Evolutionary conservation across 768 basidiomycete species (phyloP), one percentile per base, ranked within the genome.

Genomic region (Agaricus subrufescens): DNA sequence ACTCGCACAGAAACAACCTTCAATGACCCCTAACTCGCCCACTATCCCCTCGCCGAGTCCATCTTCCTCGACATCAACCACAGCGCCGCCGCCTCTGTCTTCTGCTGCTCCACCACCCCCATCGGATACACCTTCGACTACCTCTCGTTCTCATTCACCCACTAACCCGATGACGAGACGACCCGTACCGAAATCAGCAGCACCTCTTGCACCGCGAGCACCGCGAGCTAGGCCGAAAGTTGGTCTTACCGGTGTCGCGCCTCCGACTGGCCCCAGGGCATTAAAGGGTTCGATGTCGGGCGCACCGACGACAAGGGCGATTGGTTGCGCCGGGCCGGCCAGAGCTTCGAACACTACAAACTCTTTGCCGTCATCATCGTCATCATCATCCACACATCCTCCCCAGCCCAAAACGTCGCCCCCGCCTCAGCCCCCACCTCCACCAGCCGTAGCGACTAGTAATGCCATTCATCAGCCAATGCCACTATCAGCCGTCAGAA

Each of bases 391-490:
- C 4, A 15, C 30, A 9, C 52, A 29, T 14, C 56, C 56, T 15
- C 55, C 54, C 11, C 54, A 27, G 19, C 56, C 49, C 3, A 46
- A 38, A 8, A 42, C 57, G 26, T 52, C 57, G 15, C 47, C 54
- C 9, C 54, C 54, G 9, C 54, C 54, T 15, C 47, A 48, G 27
- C 47, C 54, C 19, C 47, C 54, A 1, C 53, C 53, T n/a, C 53
- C 52, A 4, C 30, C 25, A 11, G 23, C 29, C 9, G 19, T 27
- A 12, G 19, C 29, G 45, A 15, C 23, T 19, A 15, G 23, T 27
- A 26, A 26, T 52, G 44, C 27, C 42, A 29, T 46, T 37, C 56
- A 9, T n/a, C 56, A 7, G 37, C 44, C 45, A 6, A 47, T 46
- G 19, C n/a, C 30, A 19, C 19, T 25, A 6, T 50, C 49, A 14